Evolutionary conservation across 345 rosid genomes (phyloP), one percentile per base, ranked within the genome.

Genomic region (Linum usitatissimum): DNA sequence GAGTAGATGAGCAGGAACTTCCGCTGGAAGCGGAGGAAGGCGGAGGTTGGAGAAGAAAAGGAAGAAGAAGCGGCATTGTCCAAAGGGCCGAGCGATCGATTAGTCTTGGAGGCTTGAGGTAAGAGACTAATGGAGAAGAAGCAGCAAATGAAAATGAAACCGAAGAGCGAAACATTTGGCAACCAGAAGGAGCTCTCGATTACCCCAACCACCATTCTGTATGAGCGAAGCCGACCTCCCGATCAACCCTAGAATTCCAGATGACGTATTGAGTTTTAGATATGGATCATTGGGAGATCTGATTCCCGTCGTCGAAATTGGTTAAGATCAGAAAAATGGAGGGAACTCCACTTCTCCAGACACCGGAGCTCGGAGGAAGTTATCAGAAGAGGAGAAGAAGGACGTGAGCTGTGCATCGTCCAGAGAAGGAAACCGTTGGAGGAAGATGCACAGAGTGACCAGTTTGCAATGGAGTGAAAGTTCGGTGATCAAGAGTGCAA

Each of bases 111-210:
- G 55, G 77, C 67, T 73, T 70, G 76, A 31, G 95, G 87, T 42
- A 68, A 66, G 55, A 92, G 74, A 49, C 61, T 30, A 6, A 87
- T 66, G 15, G 97, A 87, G 60, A 84, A 57, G 64, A 81, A 69
- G 76, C 88, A 78, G 3, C 78, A 78, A 21, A 79, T 3, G 71
- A 87, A 76, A 59, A 87, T 75, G 84, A 90, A 81, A 65, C 79
- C 6, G 76, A 78, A 81, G 3, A 83, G 55, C 10, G 68, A 78
- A 12, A 83, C 68, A 77, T 58, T 81, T 2, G 88, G 94, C 61
- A 84, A 86, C 97, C 97, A 93, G 18, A 81, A 75, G 5, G 78
- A 68, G 76, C 66, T 86, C 76, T 90, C 91, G 15, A 90, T 78
- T 45, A 77, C 88, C 7, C 87, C 78, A 48, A 76, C 94, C 97